Evolutionary conservation across 1,284 basidiomycete genomes (phyloP).

Genomic region (Moesziomyces aphidis): DNA sequence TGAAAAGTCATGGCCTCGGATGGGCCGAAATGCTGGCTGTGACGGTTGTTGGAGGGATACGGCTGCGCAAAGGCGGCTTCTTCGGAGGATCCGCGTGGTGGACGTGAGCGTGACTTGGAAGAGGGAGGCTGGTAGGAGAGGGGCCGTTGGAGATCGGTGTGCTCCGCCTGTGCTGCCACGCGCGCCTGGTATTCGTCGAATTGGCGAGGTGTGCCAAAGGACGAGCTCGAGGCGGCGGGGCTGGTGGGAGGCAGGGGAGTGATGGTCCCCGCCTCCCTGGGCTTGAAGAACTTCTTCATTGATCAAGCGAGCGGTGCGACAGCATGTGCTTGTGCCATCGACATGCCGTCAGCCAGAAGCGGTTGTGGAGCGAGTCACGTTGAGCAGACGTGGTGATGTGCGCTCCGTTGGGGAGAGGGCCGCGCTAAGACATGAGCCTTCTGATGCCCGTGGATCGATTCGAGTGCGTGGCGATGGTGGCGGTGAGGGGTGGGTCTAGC

Average conservation of each 20-base stretch:
- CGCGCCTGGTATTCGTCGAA: conserved; percentile 43
- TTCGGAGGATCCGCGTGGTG: conserved; percentile 17
- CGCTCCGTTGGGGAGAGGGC: not conserved
- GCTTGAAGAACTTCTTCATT: conserved; percentile 48
- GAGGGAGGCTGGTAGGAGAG: conserved; percentile 24
- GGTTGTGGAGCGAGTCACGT: not conserved
- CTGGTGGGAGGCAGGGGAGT: conserved; percentile 42
- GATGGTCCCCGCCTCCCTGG: conserved; percentile 47
- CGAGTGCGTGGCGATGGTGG: not conserved
- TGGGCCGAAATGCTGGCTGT: conserved; percentile 15
- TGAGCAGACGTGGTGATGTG: not conserved
- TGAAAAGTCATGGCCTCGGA: conserved; percentile 1
- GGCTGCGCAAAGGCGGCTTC: conserved; percentile 13
- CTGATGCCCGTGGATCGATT: not conserved
- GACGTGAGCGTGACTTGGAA: conserved; percentile 16
- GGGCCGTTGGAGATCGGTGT: conserved; percentile 7
- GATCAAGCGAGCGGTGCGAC: conserved; percentile 1
- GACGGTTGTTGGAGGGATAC: conserved; percentile 14
- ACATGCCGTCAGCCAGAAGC: conserved; percentile 1
- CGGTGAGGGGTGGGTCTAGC: not conserved
- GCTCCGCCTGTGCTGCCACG: conserved; percentile 18
- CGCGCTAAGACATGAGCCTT: not conserved
- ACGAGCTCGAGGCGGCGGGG: conserved; percentile 17
- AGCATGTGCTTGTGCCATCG: conserved; percentile 3
- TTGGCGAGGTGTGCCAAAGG: conserved; percentile 31